Conservation (phyloP, 2,329 filamentous ascomycete species). For the Aspergillus glaucus region DNA sequence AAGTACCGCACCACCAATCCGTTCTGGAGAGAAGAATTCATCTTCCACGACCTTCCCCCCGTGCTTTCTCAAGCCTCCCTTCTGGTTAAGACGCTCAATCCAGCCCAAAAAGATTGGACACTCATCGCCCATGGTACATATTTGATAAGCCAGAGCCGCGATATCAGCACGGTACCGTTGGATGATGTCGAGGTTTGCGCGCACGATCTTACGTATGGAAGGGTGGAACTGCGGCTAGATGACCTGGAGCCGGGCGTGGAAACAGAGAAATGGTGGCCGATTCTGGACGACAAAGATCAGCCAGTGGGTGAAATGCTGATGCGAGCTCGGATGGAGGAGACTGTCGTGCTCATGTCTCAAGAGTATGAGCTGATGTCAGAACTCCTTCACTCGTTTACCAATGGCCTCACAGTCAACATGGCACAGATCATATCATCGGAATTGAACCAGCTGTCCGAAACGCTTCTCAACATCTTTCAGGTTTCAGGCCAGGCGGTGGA, state of each 20-base stretch:
- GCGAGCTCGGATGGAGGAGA: conserved; percentile 76
- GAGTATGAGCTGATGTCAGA: conserved; percentile 81
- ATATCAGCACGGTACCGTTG: conserved; percentile 35
- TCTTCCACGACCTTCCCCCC: conserved; percentile 42
- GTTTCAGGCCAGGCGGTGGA: conserved; percentile 77
- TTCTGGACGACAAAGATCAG: conserved; percentile 70
- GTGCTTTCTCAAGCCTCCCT: conserved; percentile 43
- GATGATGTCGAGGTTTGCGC: conserved; percentile 44
- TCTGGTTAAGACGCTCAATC: conserved; percentile 41
- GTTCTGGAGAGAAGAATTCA: conserved; percentile 47
- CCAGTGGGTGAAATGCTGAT: conserved; percentile 77
- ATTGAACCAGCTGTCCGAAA: conserved; percentile 73
- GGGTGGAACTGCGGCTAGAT: conserved; percentile 74
- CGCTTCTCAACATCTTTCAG: conserved; percentile 90
- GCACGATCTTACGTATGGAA: conserved; percentile 43
- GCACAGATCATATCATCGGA: conserved; percentile 70
- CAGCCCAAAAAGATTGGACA: conserved; percentile 46
- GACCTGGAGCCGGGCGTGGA: conserved; percentile 71
- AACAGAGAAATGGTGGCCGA: conserved; percentile 80
- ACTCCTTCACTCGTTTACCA: conserved; percentile 75
- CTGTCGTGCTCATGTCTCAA: conserved; percentile 76
- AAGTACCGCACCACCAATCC: conserved; percentile 41
- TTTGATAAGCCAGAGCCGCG: conserved; percentile 34
- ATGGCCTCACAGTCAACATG: conserved; percentile 78
- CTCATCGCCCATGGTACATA: conserved; percentile 41